A percentile compares a stretch with the other conserved stretches of the same genome.
Evolutionary conservation across 106 monocot species (phyloP).

Genomic region (Platanthera guangdongensis): DNA sequence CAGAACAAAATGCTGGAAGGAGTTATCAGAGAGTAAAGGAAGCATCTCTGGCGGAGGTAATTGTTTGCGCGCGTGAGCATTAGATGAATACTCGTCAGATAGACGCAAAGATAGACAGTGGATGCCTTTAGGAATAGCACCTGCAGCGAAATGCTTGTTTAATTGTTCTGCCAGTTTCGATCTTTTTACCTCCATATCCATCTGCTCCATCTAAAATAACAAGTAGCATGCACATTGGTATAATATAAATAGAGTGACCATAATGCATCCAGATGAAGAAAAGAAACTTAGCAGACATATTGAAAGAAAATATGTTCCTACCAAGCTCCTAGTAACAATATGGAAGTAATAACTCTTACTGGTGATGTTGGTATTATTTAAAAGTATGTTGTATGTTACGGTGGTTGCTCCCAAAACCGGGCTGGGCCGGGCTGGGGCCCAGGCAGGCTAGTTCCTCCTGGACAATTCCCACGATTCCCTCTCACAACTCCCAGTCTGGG

Average conservation of each 20-base stretch:
- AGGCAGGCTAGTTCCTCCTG: no score
- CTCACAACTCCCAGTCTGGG: no score
- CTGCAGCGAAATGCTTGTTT: conserved; percentile 86
- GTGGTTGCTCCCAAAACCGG: no score
- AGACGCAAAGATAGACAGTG: conserved; percentile 79
- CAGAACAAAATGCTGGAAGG: conserved; percentile 65
- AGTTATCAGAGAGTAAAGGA: conserved; percentile 58
- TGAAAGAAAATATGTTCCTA: not conserved
- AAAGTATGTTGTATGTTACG: no score
- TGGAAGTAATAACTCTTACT: no score
- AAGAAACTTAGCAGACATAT: no score
- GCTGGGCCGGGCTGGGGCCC: no score
- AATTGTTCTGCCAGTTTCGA: conserved; percentile 77
- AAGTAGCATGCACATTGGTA: not conserved
- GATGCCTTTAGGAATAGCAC: conserved; percentile 84
- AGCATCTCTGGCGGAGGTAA: conserved; percentile 77
- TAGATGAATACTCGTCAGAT: conserved; percentile 88
- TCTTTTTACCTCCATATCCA: conserved; percentile 57
- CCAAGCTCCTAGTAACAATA: no score
- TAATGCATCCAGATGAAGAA: no score
- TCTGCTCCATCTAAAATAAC: conserved; percentile 58
- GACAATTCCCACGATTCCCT: no score
- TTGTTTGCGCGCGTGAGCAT: conserved; percentile 89
- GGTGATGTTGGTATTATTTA: no score
- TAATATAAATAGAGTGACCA: not conserved